Evolutionary conservation across 345 rosid genomes (phyloP).

Genomic region (Ricinus communis): DNA sequence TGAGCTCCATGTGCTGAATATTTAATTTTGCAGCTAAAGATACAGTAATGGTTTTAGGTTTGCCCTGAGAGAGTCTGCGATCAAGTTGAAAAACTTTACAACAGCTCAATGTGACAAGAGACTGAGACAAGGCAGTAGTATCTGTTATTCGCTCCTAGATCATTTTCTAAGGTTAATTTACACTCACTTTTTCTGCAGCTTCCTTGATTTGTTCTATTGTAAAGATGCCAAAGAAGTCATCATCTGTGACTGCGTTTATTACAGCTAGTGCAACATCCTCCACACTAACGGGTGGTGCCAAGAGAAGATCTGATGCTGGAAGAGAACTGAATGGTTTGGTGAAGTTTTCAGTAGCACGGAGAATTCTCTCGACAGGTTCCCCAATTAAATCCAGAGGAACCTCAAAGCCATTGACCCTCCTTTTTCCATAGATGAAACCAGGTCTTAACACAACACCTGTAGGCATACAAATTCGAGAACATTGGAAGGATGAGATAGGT

Average conservation of each 20-base stretch:
- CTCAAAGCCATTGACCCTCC: conserved; percentile 70
- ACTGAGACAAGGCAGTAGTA: not conserved
- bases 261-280: conserved; percentile 81
- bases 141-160: not conserved
- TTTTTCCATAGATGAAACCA: conserved; percentile 76
- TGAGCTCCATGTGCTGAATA: too few species aligned
- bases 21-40: too few species aligned
- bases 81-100: not conserved
- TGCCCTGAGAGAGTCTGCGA: too few species aligned
- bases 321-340: conserved; percentile 65
- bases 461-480: conserved; percentile 17
- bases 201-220: conserved; percentile 94
- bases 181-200: conserved; percentile 68
- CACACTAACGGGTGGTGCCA: conserved; percentile 79
- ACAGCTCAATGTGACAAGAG: not conserved
- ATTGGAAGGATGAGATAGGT: not conserved
- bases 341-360: conserved; percentile 51
- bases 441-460: conserved; percentile 88
- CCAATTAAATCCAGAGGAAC: conserved; percentile 82
- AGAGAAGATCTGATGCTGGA: conserved; percentile 75
- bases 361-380: conserved; percentile 64
- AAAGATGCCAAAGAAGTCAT: conserved; percentile 79
- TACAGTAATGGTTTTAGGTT: too few species aligned
- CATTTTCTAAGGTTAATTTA: conserved; percentile 17
- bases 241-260: conserved; percentile 62